A percentile compares a stretch with the other conserved stretches of the same genome.
Evolutionary conservation across 139 green algal species (phyloP).

Genomic region (Chlorella sorokiniana): DNA sequence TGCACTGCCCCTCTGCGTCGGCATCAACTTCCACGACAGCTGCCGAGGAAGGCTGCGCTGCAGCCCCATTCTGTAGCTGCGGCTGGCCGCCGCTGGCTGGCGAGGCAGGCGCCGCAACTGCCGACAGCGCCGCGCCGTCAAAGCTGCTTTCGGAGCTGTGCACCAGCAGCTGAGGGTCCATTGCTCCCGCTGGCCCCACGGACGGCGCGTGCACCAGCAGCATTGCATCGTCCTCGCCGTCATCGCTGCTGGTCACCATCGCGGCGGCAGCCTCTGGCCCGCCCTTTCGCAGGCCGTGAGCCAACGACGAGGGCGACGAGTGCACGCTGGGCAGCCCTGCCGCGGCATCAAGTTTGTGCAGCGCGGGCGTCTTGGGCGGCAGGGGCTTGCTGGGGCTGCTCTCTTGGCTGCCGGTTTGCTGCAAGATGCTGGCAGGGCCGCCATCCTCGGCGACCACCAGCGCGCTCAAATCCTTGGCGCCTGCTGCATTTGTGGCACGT

Average conservation of each 20-base stretch:
- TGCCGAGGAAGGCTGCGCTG: not conserved
- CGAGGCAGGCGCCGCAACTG: not conserved
- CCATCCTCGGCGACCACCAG: not conserved
- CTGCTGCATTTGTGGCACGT: not conserved
- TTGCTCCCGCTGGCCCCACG: not conserved
- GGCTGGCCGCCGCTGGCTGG: not conserved
- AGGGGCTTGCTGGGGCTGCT: conserved; percentile 18
- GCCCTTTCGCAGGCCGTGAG: not conserved
- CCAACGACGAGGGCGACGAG: not conserved
- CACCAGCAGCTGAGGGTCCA: conserved; percentile 27
- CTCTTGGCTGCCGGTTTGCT: not conserved
- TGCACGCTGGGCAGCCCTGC: not conserved
- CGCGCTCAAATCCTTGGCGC: not conserved
- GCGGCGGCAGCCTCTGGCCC: not conserved
- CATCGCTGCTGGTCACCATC: conserved; percentile 10
- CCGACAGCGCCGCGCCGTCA: not conserved
- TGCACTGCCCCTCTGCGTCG: not conserved
- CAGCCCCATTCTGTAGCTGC: too few species aligned
- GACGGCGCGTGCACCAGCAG: not conserved
- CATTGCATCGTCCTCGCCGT: not conserved
- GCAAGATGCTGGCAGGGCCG: not conserved
- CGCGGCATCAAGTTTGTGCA: not conserved
- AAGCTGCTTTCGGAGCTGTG: conserved; percentile 24
- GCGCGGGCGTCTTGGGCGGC: conserved; percentile 21
- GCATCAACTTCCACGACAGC: not conserved